These are phyloP conservation scores for Coemansia sp. DNA, from an alignment of 192 early-diverging fungal species.

Conservation along the genomic window DNA sequence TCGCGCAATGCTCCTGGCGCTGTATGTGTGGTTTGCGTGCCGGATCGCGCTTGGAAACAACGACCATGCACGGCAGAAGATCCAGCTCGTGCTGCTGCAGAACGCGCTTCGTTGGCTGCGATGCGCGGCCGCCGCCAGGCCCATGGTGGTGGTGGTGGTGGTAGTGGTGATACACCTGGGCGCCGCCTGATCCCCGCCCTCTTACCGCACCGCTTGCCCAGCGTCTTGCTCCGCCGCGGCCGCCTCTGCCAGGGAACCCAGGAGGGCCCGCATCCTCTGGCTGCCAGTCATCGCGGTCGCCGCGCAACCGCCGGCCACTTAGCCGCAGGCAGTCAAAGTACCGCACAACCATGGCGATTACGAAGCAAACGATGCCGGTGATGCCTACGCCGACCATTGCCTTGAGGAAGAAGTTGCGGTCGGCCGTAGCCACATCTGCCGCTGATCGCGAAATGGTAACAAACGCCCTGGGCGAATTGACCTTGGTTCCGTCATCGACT, in stretches of 20 bases:
- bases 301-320: neutral
- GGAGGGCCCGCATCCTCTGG: neutral
- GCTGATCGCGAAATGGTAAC: conserved; percentile 38
- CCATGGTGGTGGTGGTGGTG: conserved; percentile 5
- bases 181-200: neutral
- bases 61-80: conserved; percentile 33
- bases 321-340: conserved; percentile 42
- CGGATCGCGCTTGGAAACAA: conserved; percentile 7
- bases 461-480: conserved; percentile 11
- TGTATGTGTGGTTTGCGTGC: neutral
- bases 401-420: conserved; percentile 52
- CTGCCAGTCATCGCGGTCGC: neutral
- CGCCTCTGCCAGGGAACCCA: neutral
- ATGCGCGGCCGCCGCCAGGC: neutral
- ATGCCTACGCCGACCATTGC: conserved; percentile 52
- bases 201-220: neutral
- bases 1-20: neutral
- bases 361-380: conserved; percentile 46
- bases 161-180: conserved; percentile 7
- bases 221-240: neutral
- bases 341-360: conserved; percentile 41
- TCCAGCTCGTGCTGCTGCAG: conserved; percentile 40
- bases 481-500: neutral
- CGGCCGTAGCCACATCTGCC: conserved; percentile 31
- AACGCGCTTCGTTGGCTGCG: conserved; percentile 19